Evolutionary conservation across 2,329 filamentous ascomycete genomes (phyloP).

Genomic region (Fusarium sp.): DNA sequence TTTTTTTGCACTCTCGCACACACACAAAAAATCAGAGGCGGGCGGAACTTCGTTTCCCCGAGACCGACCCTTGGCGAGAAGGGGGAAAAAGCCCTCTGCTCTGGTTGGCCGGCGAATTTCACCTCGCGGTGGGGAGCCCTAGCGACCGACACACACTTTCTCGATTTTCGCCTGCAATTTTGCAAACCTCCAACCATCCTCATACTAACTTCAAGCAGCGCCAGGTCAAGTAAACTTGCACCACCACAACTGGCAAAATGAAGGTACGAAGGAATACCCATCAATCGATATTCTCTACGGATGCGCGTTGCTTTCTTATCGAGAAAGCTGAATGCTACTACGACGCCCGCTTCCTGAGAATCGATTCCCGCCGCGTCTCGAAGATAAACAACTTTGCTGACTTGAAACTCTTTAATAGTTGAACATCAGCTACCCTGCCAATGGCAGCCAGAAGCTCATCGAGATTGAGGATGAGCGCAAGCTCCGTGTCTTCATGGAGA

Average conservation of each 20-base stretch:
- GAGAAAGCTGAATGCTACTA: background rate
- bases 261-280: conserved; percentile 50
- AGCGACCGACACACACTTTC: conserved; percentile 54
- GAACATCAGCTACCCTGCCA: conserved; percentile 89
- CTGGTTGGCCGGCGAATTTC: conserved; percentile 47
- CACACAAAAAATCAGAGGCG: background rate
- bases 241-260: conserved; percentile 58
- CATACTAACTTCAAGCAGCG: conserved; percentile 52
- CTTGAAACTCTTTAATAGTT: conserved; percentile 52
- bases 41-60: conserved; percentile 41
- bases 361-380: conserved; percentile 4
- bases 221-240: conserved; percentile 55
- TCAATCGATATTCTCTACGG: conserved; percentile 2
- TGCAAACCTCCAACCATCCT: conserved; percentile 44
- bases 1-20: background rate
- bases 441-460: conserved; percentile 99
- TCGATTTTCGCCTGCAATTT: conserved; percentile 51
- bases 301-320: background rate
- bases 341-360: background rate
- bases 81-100: conserved; percentile 4
- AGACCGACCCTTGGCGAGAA: background rate
- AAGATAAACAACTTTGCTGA: conserved; percentile 46
- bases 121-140: conserved; percentile 48
- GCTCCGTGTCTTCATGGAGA: conserved; percentile 98
- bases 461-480: conserved; percentile 99